Evolutionary conservation across 306 rosid genomes (phyloP), one percentile per base, ranked within the genome.

Genomic region (Trifolium repens): DNA sequence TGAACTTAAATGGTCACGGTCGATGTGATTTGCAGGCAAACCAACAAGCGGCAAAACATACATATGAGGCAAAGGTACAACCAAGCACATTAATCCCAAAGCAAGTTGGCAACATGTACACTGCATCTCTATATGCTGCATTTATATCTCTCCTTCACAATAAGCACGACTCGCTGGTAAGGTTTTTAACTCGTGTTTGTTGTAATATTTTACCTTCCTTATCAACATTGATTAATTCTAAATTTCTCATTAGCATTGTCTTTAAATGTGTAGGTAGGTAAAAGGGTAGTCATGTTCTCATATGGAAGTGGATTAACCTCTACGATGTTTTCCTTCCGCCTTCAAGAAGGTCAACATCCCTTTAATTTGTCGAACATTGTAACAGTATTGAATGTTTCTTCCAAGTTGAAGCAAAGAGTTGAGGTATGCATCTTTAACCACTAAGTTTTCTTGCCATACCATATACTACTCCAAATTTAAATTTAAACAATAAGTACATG

Each of bases 291-390:
- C 40, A 50, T 90, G 88, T 93, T 90, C 83, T 93, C 98, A 1
- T 93, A 90, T 55, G 98, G 98, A 50, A 93, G 98, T 65, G 98
- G 98, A 58, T 82, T 83, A 66, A 85, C 98, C 22, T 85, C 98
- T 55, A 87, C 98, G 15, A 74, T 93, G 90, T 93, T 93, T 84
- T 93, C 93, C 7, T 79, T 93, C 79, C 83, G 55, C 53, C 40
- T 89, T 74, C 79, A 71, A 69, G 85, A 88, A 1, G 87, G 87
- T 71, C 89, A 84, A 69, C 83, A 79, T 60, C 98, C 90, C 8
- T 90, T 93, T 62, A 88, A 83, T 85, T 70, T 93, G 90, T 82
- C 85, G 37, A 90, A 93, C 82, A 88, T 93, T 60, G 87, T 81
- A 64, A 64, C 79, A 1, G 79, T 87, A 71, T 80, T 93, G 94